Percentiles rank a stretch among this genome's conserved stretches.
Conservation (phyloP, 2,329 filamentous ascomycete genomes). For the Stagonosporopsis chrysanthemi region DNA sequence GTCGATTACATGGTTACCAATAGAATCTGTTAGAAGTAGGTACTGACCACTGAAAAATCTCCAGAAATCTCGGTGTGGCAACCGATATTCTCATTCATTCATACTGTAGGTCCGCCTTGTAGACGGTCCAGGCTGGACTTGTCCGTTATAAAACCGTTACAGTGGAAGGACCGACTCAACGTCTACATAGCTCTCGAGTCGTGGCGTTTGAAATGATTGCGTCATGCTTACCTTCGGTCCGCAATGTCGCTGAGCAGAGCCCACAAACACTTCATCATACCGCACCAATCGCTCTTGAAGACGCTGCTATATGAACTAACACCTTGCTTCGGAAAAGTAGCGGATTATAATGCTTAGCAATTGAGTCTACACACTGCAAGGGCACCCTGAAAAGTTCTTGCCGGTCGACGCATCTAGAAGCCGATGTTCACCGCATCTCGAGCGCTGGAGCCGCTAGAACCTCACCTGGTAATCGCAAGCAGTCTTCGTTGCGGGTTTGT, state of each 20-base stretch:
- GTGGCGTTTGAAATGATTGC: neutral
- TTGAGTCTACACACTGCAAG: slow-evolving; percentile 9
- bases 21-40: no score
- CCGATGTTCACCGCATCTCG: slow-evolving; percentile 20
- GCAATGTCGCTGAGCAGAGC: neutral
- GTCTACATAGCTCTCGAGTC: neutral
- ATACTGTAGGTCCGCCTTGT: no score
- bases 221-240: neutral
- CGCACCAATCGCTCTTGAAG: neutral
- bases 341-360: neutral
- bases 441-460: slow-evolving; percentile 8
- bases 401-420: slow-evolving; percentile 10
- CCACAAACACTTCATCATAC: neutral
- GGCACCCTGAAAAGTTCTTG: slow-evolving; percentile 7
- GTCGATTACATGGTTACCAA: no score
- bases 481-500: slow-evolving; percentile 3
- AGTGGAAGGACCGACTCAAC: neutral
- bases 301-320: neutral
- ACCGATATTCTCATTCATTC: no score
- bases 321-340: neutral
- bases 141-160: neutral
- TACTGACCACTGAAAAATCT: no score
- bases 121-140: slow-evolving; percentile 1
- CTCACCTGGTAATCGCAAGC: slow-evolving; percentile 10
- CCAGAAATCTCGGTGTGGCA: no score